These are phyloP conservation scores for Coemansia interrupta DNA, from an alignment of 192 early-diverging fungal genomes.

Conservation along the genomic window DNA sequence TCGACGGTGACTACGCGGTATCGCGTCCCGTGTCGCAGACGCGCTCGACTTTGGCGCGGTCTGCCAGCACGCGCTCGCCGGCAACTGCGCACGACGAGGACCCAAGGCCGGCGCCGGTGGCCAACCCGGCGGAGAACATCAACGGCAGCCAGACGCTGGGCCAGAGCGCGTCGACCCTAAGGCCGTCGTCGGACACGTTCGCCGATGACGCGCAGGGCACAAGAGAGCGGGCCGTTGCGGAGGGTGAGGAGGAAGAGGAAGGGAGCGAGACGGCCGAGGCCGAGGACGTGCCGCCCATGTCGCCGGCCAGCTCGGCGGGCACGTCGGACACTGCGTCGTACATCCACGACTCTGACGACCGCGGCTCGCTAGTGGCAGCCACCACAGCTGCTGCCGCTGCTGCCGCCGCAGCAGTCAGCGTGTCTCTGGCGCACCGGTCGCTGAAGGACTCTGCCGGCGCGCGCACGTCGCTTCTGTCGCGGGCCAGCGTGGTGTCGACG, in stretches of 20 bases:
- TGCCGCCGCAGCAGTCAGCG: constrained; percentile 6
- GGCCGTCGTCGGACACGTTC: constrained; percentile 47
- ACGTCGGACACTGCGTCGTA: constrained; percentile 41
- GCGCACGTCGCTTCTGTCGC: constrained; percentile 5
- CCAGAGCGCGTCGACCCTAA: constrained; percentile 42
- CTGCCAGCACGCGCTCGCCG: constrained; percentile 16
- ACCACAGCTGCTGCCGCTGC: constrained; percentile 17
- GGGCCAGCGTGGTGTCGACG: constrained; percentile 7
- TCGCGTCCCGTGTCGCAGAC: constrained; percentile 9
- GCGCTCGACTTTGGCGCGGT: constrained; percentile 7
- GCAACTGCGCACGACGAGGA: neutral
- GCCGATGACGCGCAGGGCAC: constrained; percentile 19
- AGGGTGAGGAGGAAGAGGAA: constrained; percentile 4
- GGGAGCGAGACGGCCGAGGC: constrained; percentile 7
- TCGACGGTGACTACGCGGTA: constrained; percentile 13
- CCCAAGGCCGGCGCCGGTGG: too few species aligned
- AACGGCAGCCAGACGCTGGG: constrained; percentile 23
- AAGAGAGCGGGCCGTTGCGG: too few species aligned
- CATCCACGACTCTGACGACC: constrained; percentile 7
- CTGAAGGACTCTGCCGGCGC: constrained; percentile 24
- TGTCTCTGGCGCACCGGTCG: constrained; percentile 23
- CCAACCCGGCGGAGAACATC: too few species aligned
- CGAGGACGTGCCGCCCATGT: constrained; percentile 12
- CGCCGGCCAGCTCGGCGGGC: constrained; percentile 22
- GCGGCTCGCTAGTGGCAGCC: constrained; percentile 12